Percentiles rank a stretch among this genome's conserved stretches.
phyloP scores from a whole-genome alignment of 1,284 basidiomycete species.

The Pisolithus thermaeus region DNA sequence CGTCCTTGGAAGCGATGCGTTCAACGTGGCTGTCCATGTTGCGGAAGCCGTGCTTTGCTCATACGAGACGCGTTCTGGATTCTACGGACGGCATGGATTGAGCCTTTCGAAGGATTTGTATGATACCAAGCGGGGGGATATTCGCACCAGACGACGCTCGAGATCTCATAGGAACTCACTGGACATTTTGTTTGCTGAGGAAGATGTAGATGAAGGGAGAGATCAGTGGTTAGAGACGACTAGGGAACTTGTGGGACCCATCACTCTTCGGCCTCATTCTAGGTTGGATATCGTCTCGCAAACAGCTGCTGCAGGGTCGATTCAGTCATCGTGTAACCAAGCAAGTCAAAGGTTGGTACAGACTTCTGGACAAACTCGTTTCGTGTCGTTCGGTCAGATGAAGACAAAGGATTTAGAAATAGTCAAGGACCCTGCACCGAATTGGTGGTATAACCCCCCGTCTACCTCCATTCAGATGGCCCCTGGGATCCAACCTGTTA shows the following conservation, averaged over 20 bases:
- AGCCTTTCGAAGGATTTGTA: slow-evolving; percentile 2
- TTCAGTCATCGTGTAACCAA: neutral
- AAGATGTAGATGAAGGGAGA: slow-evolving; percentile 20
- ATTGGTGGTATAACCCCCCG: neutral
- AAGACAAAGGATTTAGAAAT: neutral
- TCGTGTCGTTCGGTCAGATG: neutral
- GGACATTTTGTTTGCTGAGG: slow-evolving; percentile 9
- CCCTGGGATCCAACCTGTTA: neutral
- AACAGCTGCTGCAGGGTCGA: neutral
- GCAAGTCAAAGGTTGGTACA: neutral
- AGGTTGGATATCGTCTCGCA: neutral
- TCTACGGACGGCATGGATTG: slow-evolving; percentile 26
- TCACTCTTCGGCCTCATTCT: neutral
- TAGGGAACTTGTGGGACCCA: slow-evolving; percentile 20
- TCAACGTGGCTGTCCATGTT: slow-evolving; percentile 8
- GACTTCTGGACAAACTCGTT: neutral
- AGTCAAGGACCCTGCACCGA: neutral
- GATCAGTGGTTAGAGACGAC: slow-evolving; percentile 13
- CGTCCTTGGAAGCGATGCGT: neutral
- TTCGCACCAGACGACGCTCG: neutral
- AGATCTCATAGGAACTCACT: neutral
- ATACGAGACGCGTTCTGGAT: slow-evolving; percentile 24
- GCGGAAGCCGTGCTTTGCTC: slow-evolving; percentile 19
- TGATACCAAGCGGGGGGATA: neutral
- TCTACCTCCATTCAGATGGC: neutral